Base-by-base conservation (phyloP, 257 asterid species). In the Linaria vulgaris region DNA sequence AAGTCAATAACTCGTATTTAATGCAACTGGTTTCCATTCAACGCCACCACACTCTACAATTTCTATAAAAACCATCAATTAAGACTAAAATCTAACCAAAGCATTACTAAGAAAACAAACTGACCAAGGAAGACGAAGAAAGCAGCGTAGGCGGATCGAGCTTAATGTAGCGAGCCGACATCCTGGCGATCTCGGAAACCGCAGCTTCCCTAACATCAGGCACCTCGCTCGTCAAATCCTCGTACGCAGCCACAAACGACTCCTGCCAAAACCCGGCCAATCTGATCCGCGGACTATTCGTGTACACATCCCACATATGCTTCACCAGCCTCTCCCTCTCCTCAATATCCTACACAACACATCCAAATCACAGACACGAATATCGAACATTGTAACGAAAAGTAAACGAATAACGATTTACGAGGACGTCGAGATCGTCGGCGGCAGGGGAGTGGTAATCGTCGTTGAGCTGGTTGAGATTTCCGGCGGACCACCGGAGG, bases 291-390 rank as follows among this genome's bases (percentile, higher is more conserved):
- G 72, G 72, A 61, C 82, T 77, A 22, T 70, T 81, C 12, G 79
- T 72, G 46, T 83, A 83, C 64, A 83, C 85, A 70, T 83, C 87
- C 90, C 90, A 83, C 90, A 83, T 80, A 47, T 78, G 85, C 72
- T 71, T 83, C 80, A 83, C 90, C 74, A 83, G 25, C 64, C 74
- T 80, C 80, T 80, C 90, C 77, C 90, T 81, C 76, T 80, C 90
- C 74, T 83, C 90, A 76, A 80, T 69, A 72, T 80, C 90, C 90
- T 83, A 53, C 31, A 7, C 11, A 34, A 34, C 41, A 64, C 16
- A 54, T 38, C 44, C 51, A 50, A 19, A 59, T 43, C 0, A 30
- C 30, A 47, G 23, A 4, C 21, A 9, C 53, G 8, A n/a, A 56
- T 25, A 23, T 22, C 25, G n/a, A 55, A 3, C 9, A 69, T 56